A percentile compares a stretch with the other conserved stretches of the same genome.
Conservation (phyloP, 2,329 filamentous ascomycete species). For the Fusarium newnesense region DNA sequence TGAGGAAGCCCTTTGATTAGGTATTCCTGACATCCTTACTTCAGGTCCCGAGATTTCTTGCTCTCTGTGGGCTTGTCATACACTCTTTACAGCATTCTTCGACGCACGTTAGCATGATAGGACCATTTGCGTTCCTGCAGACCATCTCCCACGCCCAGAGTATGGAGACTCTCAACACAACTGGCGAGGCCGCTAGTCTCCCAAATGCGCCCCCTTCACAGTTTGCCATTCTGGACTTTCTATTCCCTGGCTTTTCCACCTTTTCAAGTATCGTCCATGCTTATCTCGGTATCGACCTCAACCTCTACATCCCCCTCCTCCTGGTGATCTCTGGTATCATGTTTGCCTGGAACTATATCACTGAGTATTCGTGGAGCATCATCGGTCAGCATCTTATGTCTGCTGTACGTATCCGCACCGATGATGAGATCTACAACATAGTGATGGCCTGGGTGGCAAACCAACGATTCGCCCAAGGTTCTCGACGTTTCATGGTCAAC, state of each 20-base stretch:
- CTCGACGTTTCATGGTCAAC: constrained; percentile 72
- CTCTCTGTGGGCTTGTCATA: background rate
- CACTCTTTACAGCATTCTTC: background rate
- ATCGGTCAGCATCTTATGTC: constrained; percentile 69
- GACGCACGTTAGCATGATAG: constrained; percentile 14
- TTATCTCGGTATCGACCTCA: constrained; percentile 71
- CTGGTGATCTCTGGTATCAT: constrained; percentile 60
- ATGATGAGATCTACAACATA: constrained; percentile 79
- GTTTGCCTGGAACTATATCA: constrained; percentile 65
- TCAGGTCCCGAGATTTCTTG: background rate
- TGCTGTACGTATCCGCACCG: constrained; percentile 71
- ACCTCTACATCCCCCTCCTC: constrained; percentile 69
- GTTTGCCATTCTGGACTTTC: constrained; percentile 65
- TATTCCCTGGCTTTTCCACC: constrained; percentile 74
- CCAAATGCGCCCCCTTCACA: constrained; percentile 46
- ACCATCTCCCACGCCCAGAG: constrained; percentile 6
- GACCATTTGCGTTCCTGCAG: constrained; percentile 11
- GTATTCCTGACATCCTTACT: background rate
- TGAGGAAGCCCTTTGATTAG: background rate
- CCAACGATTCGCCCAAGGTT: constrained; percentile 68
- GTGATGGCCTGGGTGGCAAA: constrained; percentile 75
- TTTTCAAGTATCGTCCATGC: constrained; percentile 63
- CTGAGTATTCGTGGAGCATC: constrained; percentile 57
- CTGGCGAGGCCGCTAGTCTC: constrained; percentile 11
- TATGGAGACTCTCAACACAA: constrained; percentile 43